These are phyloP conservation scores for Fabrea salina DNA, from an alignment of 169 alveolate genomes.

Conservation along the genomic window DNA sequence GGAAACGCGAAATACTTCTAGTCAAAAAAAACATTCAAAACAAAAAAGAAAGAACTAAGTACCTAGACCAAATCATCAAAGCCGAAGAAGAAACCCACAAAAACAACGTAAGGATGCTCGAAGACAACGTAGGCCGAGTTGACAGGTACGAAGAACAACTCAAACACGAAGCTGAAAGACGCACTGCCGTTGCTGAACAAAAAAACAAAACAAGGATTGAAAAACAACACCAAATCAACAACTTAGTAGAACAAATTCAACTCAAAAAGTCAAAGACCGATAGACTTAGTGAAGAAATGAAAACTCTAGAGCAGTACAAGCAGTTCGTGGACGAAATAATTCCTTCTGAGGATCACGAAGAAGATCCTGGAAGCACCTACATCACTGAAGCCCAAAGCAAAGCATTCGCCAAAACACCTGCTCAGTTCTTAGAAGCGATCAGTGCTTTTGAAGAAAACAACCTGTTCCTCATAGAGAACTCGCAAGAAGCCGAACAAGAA, in stretches of 20 bases:
- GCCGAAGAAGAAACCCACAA: constrained; percentile 1
- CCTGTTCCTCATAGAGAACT: constrained; percentile 45
- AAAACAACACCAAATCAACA: not conserved
- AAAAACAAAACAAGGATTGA: not conserved
- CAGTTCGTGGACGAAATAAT: constrained; percentile 14
- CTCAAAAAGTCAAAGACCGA: not conserved
- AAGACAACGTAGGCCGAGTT: not conserved
- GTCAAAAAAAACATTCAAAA: constrained; percentile 5
- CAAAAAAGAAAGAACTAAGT: not conserved
- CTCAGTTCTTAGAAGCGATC: constrained; percentile 40
- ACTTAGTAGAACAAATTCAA: not conserved
- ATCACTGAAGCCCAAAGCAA: not conserved
- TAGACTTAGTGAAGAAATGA: not conserved
- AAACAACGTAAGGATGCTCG: not conserved
- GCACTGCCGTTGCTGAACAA: not conserved
- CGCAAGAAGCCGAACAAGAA: constrained; percentile 53
- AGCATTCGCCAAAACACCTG: not conserved
- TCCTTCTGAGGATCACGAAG: not conserved
- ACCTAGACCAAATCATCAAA: not conserved
- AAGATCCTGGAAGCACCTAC: not conserved
- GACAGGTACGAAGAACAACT: not conserved
- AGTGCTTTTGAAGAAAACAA: constrained; percentile 51
- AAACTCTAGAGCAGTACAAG: not conserved
- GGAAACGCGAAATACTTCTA: constrained; percentile 35
- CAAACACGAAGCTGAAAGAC: not conserved